Conservation (phyloP, 1,284 basidiomycete species). For the Rhodotorula sp. region DNA sequence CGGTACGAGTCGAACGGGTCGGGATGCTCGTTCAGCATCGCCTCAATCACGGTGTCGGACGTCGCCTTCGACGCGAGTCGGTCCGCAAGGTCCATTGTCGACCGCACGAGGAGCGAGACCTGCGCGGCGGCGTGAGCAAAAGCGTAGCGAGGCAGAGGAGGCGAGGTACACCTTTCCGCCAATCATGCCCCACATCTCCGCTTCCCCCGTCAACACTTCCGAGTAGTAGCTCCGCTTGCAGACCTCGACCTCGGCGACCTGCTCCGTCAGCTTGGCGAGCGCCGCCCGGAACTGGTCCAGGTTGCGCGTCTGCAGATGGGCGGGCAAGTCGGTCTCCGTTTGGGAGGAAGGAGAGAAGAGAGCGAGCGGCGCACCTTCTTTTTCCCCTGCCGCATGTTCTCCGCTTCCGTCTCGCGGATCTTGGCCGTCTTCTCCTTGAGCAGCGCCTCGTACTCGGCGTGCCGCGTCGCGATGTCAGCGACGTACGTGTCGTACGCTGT, state of each 20-base stretch:
- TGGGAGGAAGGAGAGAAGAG: neutral
- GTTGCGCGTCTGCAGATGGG: slow-evolving; percentile 26
- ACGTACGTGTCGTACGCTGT: slow-evolving; percentile 44
- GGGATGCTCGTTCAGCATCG: slow-evolving; percentile 51
- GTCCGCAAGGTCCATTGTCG: slow-evolving; percentile 48
- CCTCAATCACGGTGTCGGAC: slow-evolving; percentile 52
- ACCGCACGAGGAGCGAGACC: slow-evolving; percentile 42
- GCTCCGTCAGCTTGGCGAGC: slow-evolving; percentile 43
- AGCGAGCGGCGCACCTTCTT: slow-evolving; percentile 30
- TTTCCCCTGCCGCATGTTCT: slow-evolving; percentile 41
- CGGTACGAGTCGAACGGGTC: slow-evolving; percentile 53
- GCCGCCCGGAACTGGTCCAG: slow-evolving; percentile 44
- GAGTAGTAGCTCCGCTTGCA: slow-evolving; percentile 45
- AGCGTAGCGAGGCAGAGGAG: no score
- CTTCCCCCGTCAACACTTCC: slow-evolving; percentile 40
- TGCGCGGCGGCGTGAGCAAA: slow-evolving; percentile 7
- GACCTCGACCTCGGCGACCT: slow-evolving; percentile 44
- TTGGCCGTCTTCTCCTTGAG: slow-evolving; percentile 42
- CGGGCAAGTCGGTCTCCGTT: neutral
- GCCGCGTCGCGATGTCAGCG: slow-evolving; percentile 34
- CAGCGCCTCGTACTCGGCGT: slow-evolving; percentile 44
- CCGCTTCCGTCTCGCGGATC: slow-evolving; percentile 45
- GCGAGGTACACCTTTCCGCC: slow-evolving; percentile 34
- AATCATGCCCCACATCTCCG: slow-evolving; percentile 43
- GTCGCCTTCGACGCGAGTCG: slow-evolving; percentile 52